Evolutionary conservation across 23 red algal genomes (phyloP), one percentile per base, ranked within the genome.

Genomic region (Gracilaria gracilis): DNA sequence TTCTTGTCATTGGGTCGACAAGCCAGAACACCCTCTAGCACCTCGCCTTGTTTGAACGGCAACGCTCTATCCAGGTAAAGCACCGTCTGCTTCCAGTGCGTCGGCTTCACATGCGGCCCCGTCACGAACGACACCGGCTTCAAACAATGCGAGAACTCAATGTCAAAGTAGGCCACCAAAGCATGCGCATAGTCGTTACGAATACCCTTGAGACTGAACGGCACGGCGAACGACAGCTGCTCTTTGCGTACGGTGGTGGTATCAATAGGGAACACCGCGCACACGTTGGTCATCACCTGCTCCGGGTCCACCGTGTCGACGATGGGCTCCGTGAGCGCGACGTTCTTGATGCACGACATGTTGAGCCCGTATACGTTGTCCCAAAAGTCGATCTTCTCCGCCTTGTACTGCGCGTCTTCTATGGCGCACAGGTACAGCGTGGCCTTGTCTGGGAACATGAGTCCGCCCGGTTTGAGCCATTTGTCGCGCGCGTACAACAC

Each of bases 21-120:
- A 3, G 93, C 97, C 36, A 99, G 79, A 29, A 91, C 89, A 20
- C 97, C 97, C n/a, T 81, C 80, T 34, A 99, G 84, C 9, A 40
- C 51, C 71, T 99, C 97, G 14, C 93, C 97, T 2, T 86, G 58
- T 36, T 67, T 81, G 40, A 99, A 77, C 25, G 88, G 79, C 75
- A 99, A 84, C 31, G 92, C 87, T 59, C 75, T 38, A 61, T 99
- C 97, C 61, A 99, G 65, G 73, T 99, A 99, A 29, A 99, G 79
- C 34, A 99, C 97, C n/a, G 97, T 95, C 67, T 99, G 97, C 91
- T 99, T 99, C 97, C 97, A 99, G 75, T 99, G 97, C 16, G 93
- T 99, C 12, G 84, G 70, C 19, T 81, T 74, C 16, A 88, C 53
- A 49, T 90, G 67, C 31, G 97, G 97, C 28, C 94, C 97, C 19